Conservation (phyloP, 2,329 filamentous ascomycete genomes). For the Aspergillus tanneri region DNA sequence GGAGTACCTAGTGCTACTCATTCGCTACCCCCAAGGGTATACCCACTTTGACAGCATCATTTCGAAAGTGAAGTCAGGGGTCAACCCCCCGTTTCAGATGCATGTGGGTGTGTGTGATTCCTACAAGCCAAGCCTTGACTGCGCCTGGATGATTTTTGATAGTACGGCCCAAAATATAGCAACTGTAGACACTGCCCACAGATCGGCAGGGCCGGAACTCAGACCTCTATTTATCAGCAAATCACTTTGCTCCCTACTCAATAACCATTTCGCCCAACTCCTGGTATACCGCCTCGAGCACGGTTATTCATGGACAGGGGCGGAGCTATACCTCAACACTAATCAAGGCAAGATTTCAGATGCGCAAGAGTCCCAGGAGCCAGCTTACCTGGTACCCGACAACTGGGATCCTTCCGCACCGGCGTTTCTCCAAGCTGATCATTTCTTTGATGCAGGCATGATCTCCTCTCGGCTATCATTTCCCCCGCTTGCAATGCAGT, state of each 20-base stretch:
- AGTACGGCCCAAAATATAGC: too few relatives aligned
- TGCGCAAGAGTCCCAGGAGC: slow-evolving; percentile 8
- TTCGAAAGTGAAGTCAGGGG: background rate
- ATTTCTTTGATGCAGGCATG: slow-evolving; percentile 39
- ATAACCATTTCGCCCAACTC: slow-evolving; percentile 62
- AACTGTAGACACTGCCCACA: too few relatives aligned
- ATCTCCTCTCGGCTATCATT: slow-evolving; percentile 48
- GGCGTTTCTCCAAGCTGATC: slow-evolving; percentile 51
- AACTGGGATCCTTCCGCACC: slow-evolving; percentile 33
- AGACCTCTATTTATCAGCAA: slow-evolving; percentile 67
- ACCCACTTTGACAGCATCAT: slow-evolving; percentile 56
- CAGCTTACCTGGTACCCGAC: slow-evolving; percentile 25
- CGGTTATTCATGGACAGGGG: slow-evolving; percentile 65
- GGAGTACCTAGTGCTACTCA: slow-evolving; percentile 72
- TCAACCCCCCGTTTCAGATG: slow-evolving; percentile 49
- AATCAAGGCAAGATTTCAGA: slow-evolving; percentile 38
- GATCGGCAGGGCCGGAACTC: slow-evolving; percentile 42
- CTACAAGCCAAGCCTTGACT: slow-evolving; percentile 66
- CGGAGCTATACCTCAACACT: slow-evolving; percentile 59
- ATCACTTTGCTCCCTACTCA: slow-evolving; percentile 67
- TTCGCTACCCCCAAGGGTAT: slow-evolving; percentile 65
- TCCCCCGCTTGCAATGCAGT: slow-evolving; percentile 67
- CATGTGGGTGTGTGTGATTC: slow-evolving; percentile 67
- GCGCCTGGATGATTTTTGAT: slow-evolving; percentile 59
- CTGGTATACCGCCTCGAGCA: slow-evolving; percentile 58